These are phyloP conservation scores for Grosmannia penicillata DNA, from an alignment of 2,329 filamentous ascomycete species.

Conservation along the genomic window DNA sequence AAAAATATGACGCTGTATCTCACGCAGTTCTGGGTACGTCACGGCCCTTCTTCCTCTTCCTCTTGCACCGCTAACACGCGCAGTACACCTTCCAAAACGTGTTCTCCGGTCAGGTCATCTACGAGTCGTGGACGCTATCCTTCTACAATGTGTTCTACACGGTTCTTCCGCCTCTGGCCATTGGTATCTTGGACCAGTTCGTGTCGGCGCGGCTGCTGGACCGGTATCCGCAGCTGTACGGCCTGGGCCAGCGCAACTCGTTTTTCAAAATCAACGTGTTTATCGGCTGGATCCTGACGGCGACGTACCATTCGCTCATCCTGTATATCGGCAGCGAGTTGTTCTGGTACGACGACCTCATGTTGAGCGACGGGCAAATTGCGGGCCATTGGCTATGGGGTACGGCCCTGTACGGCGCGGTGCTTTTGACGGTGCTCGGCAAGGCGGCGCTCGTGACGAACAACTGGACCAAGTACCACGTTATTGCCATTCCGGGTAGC, in stretches of 20 bases:
- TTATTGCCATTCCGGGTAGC: constrained; percentile 87
- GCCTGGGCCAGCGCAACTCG: constrained; percentile 77
- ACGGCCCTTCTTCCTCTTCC: neutral
- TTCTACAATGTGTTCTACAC: constrained; percentile 99
- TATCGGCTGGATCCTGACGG: constrained; percentile 81
- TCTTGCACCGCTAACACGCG: neutral
- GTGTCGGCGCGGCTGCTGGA: constrained; percentile 88
- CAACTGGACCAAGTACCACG: constrained; percentile 97
- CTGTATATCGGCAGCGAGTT: constrained; percentile 76
- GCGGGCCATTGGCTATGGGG: constrained; percentile 98
- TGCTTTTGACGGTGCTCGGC: constrained; percentile 82
- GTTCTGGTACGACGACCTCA: constrained; percentile 70
- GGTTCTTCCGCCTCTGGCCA: constrained; percentile 77
- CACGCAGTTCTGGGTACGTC: constrained; percentile 92
- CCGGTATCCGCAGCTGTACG: constrained; percentile 90
- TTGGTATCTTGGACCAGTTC: constrained; percentile 96
- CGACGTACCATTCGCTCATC: constrained; percentile 87
- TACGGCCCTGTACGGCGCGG: constrained; percentile 82
- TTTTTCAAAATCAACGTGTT: constrained; percentile 94
- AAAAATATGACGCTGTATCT: constrained; percentile 98
- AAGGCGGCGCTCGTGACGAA: constrained; percentile 92
- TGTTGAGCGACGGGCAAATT: constrained; percentile 62
- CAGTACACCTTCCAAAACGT: constrained; percentile 96
- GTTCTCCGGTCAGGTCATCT: constrained; percentile 95
- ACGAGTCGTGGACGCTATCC: constrained; percentile 97